phyloP scores from a whole-genome alignment of 179 eudicot genomes.

The Sideroxylon spinosum region DNA sequence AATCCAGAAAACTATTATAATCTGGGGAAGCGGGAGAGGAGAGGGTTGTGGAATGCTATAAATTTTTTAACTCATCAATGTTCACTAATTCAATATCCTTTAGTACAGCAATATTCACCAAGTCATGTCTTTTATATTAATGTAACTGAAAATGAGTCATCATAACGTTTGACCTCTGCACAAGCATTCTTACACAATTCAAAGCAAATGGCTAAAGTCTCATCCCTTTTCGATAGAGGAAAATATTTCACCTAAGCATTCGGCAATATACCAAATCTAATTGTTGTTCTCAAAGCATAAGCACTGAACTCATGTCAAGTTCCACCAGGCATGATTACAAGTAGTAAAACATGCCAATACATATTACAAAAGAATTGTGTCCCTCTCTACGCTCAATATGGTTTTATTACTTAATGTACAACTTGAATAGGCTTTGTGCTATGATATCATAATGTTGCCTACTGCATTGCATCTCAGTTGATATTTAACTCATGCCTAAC shows the following conservation, averaged over 20 bases:
- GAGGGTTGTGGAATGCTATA: neutral
- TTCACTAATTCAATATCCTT: no score
- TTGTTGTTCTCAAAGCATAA: neutral
- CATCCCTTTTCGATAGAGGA: no score
- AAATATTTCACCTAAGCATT: no score
- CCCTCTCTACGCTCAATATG: neutral
- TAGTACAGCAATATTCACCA: no score
- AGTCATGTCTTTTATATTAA: no score
- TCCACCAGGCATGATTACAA: neutral
- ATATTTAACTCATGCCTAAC: neutral
- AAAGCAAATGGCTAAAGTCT: no score
- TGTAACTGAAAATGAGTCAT: neutral
- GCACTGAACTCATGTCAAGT: slow-evolving; percentile 6
- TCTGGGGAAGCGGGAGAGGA: neutral
- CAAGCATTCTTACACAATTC: neutral
- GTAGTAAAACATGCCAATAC: neutral
- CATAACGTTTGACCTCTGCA: neutral
- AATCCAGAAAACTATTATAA: slow-evolving; percentile 14
- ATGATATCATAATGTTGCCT: neutral
- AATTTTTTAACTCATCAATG: no score
- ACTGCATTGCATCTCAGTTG: neutral
- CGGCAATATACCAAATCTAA: neutral
- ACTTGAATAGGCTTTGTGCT: neutral
- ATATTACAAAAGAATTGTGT: neutral
- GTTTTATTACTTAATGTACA: neutral